phyloP scores from a whole-genome alignment of 2,329 filamentous ascomycete species.

The Monosporascus sp. region DNA sequence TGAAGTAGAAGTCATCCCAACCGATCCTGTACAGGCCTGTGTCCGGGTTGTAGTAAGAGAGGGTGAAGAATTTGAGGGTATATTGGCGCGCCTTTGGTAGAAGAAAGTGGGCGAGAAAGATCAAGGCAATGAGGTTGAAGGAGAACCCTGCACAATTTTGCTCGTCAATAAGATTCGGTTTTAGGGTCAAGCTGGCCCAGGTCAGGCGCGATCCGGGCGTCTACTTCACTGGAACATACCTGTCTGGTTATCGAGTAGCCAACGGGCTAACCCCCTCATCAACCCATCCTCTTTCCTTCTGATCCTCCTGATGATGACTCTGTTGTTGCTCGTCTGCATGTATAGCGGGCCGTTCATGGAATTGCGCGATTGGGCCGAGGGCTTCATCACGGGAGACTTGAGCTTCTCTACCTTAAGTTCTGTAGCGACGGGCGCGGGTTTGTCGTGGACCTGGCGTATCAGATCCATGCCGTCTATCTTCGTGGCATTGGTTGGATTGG shows the following conservation, averaged over 20 bases:
- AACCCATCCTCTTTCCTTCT: slow-evolving; percentile 60
- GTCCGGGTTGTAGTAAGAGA: slow-evolving; percentile 73
- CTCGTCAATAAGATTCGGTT: slow-evolving; percentile 11
- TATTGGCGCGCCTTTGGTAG: slow-evolving; percentile 74
- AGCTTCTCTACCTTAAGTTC: slow-evolving; percentile 20
- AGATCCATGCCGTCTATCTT: not conserved
- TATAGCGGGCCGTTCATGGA: slow-evolving; percentile 54
- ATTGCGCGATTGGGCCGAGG: slow-evolving; percentile 21
- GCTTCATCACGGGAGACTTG: slow-evolving; percentile 26
- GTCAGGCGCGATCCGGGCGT: not conserved
- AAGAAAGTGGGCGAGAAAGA: slow-evolving; percentile 74
- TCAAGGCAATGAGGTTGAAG: slow-evolving; percentile 76
- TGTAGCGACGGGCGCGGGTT: not conserved
- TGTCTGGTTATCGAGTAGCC: slow-evolving; percentile 75
- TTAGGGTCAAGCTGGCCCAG: not conserved
- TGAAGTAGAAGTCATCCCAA: slow-evolving; percentile 71
- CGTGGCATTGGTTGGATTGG: not conserved
- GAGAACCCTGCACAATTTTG: slow-evolving; percentile 60
- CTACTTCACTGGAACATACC: slow-evolving; percentile 48
- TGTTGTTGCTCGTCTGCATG: slow-evolving; percentile 49
- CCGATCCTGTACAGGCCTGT: slow-evolving; percentile 71
- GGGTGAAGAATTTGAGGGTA: slow-evolving; percentile 81
- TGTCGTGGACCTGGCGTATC: not conserved
- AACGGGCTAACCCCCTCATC: slow-evolving; percentile 56
- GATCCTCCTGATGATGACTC: slow-evolving; percentile 50